Evolutionary conservation across 257 asterid genomes (phyloP).

Genomic region (Nicotiana noctiflora): DNA sequence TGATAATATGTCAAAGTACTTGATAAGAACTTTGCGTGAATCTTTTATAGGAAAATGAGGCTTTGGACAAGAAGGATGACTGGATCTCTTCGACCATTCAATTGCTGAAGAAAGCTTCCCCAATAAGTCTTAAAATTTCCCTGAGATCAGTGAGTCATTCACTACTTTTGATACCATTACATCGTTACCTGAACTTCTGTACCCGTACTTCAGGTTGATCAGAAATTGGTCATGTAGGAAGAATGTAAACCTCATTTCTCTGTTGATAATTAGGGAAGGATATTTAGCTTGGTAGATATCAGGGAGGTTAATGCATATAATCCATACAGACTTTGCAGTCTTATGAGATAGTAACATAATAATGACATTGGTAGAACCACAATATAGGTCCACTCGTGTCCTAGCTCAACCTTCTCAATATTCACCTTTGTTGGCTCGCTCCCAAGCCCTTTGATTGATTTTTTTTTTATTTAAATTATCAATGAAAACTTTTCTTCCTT

Average conservation of each 20-base stretch:
- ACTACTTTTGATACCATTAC: background rate
- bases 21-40: conserved; percentile 5
- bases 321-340: background rate
- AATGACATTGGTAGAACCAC: background rate
- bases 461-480: too few species aligned
- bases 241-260: background rate
- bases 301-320: background rate
- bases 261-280: background rate
- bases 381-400: too few species aligned
- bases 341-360: background rate
- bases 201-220: background rate
- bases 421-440: too few species aligned
- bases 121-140: conserved; percentile 78
- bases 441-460: too few species aligned
- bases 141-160: conserved; percentile 63
- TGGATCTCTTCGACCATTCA: conserved; percentile 68
- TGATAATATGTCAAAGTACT: background rate
- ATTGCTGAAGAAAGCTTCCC: conserved; percentile 79
- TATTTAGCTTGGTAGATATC: background rate
- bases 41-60: conserved; percentile 53
- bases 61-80: conserved; percentile 37
- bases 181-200: background rate
- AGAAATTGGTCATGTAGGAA: background rate
- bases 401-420: too few species aligned
- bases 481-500: too few species aligned